Conservation (phyloP, 2,329 filamentous ascomycete species). For the Zasmidium cellare region DNA sequence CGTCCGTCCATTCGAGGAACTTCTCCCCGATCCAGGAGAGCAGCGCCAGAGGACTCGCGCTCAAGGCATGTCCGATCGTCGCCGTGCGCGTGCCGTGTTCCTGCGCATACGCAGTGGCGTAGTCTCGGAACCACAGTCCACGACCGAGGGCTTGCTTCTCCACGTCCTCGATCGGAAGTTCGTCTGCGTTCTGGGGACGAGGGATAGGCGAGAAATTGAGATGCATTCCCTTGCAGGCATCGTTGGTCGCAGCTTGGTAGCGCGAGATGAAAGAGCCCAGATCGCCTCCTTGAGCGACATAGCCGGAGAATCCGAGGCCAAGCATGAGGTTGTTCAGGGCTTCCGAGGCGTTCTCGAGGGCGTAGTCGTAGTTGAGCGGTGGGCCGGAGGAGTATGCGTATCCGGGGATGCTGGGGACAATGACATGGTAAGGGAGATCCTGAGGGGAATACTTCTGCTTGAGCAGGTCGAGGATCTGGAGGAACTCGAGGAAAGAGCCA, state of each 20-base stretch:
- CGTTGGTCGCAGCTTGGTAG: conserved; percentile 17
- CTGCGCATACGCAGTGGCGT: conserved; percentile 51
- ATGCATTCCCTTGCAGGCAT: conserved; percentile 27
- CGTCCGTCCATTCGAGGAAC: conserved; percentile 54
- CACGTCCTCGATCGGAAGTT: conserved; percentile 25
- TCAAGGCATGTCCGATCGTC: conserved; percentile 58
- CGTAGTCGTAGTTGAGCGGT: conserved; percentile 48
- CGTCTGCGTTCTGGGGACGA: conserved; percentile 25
- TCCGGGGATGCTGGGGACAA: conserved; percentile 55
- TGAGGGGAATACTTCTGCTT: conserved; percentile 49
- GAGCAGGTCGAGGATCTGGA: conserved; percentile 33
- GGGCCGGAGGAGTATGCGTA: conserved; percentile 49
- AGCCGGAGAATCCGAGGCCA: conserved; percentile 52
- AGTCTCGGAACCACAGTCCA: conserved; percentile 40
- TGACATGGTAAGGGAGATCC: conserved; percentile 56
- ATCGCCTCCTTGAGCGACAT: conserved; percentile 58
- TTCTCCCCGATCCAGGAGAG: conserved; percentile 61
- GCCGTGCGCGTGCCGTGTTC: conserved; percentile 57
- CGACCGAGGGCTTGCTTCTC: conserved; percentile 44
- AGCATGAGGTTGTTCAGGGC: conserved; percentile 53
- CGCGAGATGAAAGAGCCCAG: conserved; percentile 48
- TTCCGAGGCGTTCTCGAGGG: conserved; percentile 39
- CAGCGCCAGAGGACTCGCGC: conserved; percentile 56
- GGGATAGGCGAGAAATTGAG: conserved; percentile 26
- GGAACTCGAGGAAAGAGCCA: conserved; percentile 38